phyloP scores from a whole-genome alignment of 768 basidiomycete species.

The Lanmaoa rubissima region DNA sequence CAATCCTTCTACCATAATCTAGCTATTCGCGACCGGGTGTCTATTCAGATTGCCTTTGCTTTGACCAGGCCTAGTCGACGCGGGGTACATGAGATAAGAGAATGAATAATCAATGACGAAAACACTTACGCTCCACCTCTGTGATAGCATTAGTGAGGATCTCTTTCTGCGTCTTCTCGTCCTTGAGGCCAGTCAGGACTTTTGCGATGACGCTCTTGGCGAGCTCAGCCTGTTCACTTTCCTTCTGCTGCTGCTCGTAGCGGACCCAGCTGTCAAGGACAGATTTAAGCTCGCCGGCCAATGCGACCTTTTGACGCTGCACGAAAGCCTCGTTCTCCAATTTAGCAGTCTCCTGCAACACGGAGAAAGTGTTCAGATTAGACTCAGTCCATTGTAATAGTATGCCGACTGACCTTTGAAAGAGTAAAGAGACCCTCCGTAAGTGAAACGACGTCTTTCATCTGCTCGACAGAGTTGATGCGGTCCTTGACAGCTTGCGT shows the following conservation, averaged over 20 bases:
- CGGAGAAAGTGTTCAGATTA: not conserved
- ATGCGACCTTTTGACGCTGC: conserved; percentile 82
- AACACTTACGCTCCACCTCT: conserved; percentile 90
- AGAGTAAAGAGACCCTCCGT: conserved; percentile 89
- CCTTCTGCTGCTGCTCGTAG: conserved; percentile 94
- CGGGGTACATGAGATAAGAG: conserved; percentile 1
- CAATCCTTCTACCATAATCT: conserved; percentile 28
- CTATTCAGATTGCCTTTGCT: conserved; percentile 80
- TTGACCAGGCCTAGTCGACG: conserved; percentile 74
- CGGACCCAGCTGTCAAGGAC: conserved; percentile 99
- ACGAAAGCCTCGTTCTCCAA: conserved; percentile 89
- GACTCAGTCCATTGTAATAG: not conserved
- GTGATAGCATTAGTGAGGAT: conserved; percentile 74
- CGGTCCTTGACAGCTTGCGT: conserved; percentile 91
- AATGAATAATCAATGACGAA: not conserved
- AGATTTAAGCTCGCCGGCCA: conserved; percentile 86
- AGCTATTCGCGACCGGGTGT: conserved; percentile 16
- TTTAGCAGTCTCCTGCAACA: conserved; percentile 78
- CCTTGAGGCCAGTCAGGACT: conserved; percentile 77
- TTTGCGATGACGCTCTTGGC: conserved; percentile 86
- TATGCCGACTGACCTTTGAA: conserved; percentile 65
- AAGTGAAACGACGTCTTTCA: conserved; percentile 93
- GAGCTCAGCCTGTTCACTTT: conserved; percentile 92
- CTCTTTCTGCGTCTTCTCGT: conserved; percentile 88
- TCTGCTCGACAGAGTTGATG: conserved; percentile 85